Base-by-base conservation (phyloP, 495 filamentous ascomycete genomes). In the Podospora tetraspora region DNA sequence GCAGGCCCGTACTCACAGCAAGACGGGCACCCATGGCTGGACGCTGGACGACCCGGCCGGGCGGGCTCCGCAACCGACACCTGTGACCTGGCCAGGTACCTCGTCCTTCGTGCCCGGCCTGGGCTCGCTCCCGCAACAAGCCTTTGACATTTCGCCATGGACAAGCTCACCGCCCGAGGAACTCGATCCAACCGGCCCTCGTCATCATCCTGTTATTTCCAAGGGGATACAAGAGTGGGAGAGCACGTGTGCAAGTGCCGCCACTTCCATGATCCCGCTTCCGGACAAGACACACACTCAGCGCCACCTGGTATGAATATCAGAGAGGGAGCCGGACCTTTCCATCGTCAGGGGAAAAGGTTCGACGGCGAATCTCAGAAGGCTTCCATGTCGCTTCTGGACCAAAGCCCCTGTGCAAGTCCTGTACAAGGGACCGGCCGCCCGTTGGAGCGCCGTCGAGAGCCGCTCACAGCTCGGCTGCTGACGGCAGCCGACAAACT, bases 1-100 rank as follows among this genome's bases (percentile, higher is more conserved):
- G 68, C 64, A 70, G 68, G 64, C 34, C 68, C 68, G 61, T 57
- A 69, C 63, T 27, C 22, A 70, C 68, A 61, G 57, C 22, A 56
- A 37, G 19, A 61, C 30, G 12, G 30, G 12, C 30, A 32, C 3
- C 30, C 30, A 12, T 37, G 32, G 32, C 32, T 25, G 25, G 1
- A 58, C 21, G 22, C 57, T 27, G 22, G 23, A 13, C 16, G 24
- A 29, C 57, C 30, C 11, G 30, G 30, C 59, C 25, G 64, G 30
- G 21, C 32, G 58, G 64, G 57, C 64, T 66, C 64, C 29, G 57
- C 64, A 56, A 37, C 64, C 25, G 57, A 60, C 34, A 19, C 6
- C 60, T 19, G 6, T 52, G 27, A 8, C 3, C 27, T 27, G 27
- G 27, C 4, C 27, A 27, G 27, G 27, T 27, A 27, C 27, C 27